Base-by-base conservation (phyloP, 345 rosid genomes). In the Raphanus sativus region DNA sequence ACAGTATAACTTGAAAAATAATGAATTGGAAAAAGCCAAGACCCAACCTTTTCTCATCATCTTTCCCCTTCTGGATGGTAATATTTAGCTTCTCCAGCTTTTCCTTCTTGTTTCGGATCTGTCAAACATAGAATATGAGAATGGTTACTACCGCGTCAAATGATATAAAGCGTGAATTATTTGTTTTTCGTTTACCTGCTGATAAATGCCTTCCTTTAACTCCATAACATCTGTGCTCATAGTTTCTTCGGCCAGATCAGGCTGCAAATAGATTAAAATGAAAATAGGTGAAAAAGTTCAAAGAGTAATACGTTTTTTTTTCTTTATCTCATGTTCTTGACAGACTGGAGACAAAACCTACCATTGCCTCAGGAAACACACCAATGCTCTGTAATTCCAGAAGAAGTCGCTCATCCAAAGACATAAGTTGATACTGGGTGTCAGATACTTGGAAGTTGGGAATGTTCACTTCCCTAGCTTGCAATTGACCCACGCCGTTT, bases 351-450 rank as follows among this genome's bases (percentile, higher is more conserved):
- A 69, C 1, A 61, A 71, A 69, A 67, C 88, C 61, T 84, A 96
- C 99, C 96, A 90, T 81, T 73, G 82, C 81, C 70, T 95, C 99
- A 1, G 97, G 91, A 80, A 82, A 89, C 52, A 96, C 73, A 77
- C 97, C 97, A 70, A 96, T 88, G 85, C 93, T 91, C 69, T 89
- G 91, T 4, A 92, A 81, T 87, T 96, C 99, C 83, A 96, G 77
- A 82, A 92, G 77, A 77, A 92, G 79, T 81, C 85, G 89, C 69
- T 92, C 97, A 68, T 96, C 91, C 65, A 96, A 82, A 75, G 82
- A 78, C 94, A 90, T 88, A 33, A 32, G 79, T 65, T 87, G 93
- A 88, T 95, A 95, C 75, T 90, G 90, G 59, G 78, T 69, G 70
- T 91, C 93, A 72, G 86, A 75, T 70, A 81, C 80, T 67, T 87